A percentile compares a stretch with the other conserved stretches of the same genome.
Evolutionary conservation across 2,329 filamentous ascomycete genomes (phyloP).

Genomic region (Dendryphion nanum): DNA sequence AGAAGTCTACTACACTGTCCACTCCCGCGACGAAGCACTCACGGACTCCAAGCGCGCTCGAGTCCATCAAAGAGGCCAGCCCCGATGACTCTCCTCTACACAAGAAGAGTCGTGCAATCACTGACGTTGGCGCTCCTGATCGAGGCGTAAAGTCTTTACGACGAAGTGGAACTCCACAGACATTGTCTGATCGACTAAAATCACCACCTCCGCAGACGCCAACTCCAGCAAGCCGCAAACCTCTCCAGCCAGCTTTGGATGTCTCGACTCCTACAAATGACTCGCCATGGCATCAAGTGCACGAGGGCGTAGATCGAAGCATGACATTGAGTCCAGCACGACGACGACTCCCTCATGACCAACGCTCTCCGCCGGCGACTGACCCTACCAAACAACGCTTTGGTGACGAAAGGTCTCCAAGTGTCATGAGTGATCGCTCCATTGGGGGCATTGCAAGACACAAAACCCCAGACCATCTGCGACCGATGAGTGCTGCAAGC

Average conservation of each 20-base stretch:
- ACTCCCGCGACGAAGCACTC: conserved; percentile 26
- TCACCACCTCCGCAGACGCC: conserved; percentile 32
- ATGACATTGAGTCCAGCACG: conserved; percentile 36
- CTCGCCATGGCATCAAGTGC: conserved; percentile 45
- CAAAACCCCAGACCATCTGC: conserved; percentile 46
- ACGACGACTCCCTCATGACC: conserved; percentile 30
- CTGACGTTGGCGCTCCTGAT: conserved; percentile 44
- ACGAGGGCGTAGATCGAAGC: conserved; percentile 45
- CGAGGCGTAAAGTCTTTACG: conserved; percentile 42
- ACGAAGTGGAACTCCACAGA: conserved; percentile 25
- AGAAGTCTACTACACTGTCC: conserved; percentile 11
- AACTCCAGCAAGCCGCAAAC: conserved; percentile 24
- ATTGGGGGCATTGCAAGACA: conserved; percentile 40
- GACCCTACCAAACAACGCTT: conserved; percentile 36
- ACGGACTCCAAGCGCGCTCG: conserved; percentile 40
- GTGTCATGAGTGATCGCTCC: conserved; percentile 47
- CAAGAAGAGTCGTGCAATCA: conserved; percentile 43
- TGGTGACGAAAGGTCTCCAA: conserved; percentile 37
- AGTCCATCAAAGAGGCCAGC: conserved; percentile 53
- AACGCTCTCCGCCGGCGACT: conserved; percentile 33
- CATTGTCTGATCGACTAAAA: conserved; percentile 36
- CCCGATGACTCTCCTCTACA: conserved; percentile 42
- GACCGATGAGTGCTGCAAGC: conserved; percentile 63
- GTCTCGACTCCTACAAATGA: conserved; percentile 21
- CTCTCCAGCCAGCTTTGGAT: conserved; percentile 16